Conservation (phyloP, 1,139 yeast genomes). For the Diutina neorugosa region DNA sequence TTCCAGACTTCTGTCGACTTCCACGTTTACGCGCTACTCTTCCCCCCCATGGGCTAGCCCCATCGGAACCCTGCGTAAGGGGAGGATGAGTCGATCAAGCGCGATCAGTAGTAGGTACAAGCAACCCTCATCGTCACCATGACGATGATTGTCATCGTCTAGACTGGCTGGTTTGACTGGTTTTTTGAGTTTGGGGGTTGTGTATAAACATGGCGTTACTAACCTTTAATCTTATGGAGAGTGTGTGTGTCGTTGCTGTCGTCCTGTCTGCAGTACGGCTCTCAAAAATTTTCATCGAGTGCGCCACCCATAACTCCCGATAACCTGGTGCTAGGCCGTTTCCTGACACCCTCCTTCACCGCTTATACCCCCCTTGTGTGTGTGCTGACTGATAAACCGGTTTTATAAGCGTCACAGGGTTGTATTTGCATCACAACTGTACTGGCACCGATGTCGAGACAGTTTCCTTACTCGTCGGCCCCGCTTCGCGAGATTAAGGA, state of each 20-base stretch:
- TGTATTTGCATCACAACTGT: conserved; percentile 1
- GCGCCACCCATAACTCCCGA: conserved; percentile 3
- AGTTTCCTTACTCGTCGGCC: conserved; percentile 92
- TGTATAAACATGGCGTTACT: not conserved
- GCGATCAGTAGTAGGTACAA: no score
- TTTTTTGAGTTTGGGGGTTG: not conserved
- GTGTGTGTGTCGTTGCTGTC: not conserved
- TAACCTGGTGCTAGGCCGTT: conserved; percentile 1
- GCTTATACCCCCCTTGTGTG: not conserved
- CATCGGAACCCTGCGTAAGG: not conserved
- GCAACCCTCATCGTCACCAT: no score
- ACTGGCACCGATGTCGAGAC: conserved; percentile 9
- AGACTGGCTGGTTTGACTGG: no score
- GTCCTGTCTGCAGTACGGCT: not conserved
- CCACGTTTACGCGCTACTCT: not conserved
- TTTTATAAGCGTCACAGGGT: conserved; percentile 1
- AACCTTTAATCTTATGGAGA: not conserved
- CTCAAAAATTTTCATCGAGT: conserved; percentile 3
- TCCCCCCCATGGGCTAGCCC: not conserved
- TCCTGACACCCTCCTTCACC: conserved; percentile 1
- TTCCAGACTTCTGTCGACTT: not conserved
- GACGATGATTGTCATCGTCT: not conserved
- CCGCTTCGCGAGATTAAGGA: conserved; percentile 94
- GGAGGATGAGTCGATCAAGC: no score
- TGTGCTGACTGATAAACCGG: not conserved